Conservation (phyloP, 331 rosid genomes). For the Rosa hybrid region DNA sequence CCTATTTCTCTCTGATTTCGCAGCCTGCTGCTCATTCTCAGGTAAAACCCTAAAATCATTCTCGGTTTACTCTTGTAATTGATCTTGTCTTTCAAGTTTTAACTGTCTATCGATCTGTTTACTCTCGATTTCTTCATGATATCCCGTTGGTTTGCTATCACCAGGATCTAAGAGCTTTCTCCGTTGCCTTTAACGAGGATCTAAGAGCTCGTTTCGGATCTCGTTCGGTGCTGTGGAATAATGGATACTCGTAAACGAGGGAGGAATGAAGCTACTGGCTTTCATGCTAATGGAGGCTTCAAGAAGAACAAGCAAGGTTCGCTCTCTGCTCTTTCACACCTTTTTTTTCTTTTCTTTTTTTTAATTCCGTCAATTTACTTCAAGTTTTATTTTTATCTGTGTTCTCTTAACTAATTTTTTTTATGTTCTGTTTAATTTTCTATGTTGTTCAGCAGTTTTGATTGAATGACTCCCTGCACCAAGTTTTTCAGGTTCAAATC, state of each 20-base stretch:
- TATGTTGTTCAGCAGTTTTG: not conserved
- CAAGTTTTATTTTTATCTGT: not conserved
- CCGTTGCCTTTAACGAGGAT: too few species aligned
- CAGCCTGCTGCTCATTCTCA: too few species aligned
- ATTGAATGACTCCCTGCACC: conserved; percentile 55
- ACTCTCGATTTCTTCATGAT: too few species aligned
- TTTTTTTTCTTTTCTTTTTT: not conserved
- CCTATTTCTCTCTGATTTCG: too few species aligned
- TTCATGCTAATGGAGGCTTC: conserved; percentile 63
- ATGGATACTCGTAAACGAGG: conserved; percentile 93
- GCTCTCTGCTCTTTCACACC: conserved; percentile 4
- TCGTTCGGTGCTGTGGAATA: conserved; percentile 31
- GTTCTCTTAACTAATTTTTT: too few species aligned
- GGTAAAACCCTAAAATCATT: too few species aligned
- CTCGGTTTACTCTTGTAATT: too few species aligned
- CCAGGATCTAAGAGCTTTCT: too few species aligned
- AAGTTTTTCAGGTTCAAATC: conserved; percentile 99
- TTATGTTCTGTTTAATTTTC: not conserved
- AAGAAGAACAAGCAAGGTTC: conserved; percentile 85
- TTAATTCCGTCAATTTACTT: not conserved
- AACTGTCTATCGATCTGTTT: not conserved
- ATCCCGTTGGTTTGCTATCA: too few species aligned
- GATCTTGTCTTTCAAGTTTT: too few species aligned
- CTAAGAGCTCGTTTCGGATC: conserved; percentile 41
- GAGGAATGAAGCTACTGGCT: conserved; percentile 48